These are phyloP conservation scores for Eimeria sp. DNA, from an alignment of 169 alveolate genomes.

Conservation along the genomic window DNA sequence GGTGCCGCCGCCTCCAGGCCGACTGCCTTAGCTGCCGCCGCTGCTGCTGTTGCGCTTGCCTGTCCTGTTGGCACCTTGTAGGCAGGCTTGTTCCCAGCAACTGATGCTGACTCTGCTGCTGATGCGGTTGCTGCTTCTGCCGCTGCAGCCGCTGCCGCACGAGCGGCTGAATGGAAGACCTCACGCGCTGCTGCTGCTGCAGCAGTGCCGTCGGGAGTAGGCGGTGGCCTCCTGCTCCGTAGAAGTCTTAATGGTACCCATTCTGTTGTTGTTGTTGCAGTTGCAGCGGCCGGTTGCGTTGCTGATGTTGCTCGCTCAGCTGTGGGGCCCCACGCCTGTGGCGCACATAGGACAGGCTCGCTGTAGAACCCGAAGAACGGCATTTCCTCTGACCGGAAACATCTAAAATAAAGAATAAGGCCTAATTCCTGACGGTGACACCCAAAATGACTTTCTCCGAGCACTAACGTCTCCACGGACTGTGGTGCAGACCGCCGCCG, in stretches of 20 bases:
- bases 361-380: constrained; percentile 35
- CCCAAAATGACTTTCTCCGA: background rate
- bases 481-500: background rate
- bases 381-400: background rate
- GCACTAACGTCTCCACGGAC: background rate
- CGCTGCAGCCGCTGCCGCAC: constrained; percentile 41
- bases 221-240: constrained; percentile 35
- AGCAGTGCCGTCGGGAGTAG: background rate
- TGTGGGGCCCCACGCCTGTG: background rate
- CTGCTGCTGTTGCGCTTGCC: background rate
- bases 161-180: background rate
- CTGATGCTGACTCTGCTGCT: background rate
- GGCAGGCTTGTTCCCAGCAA: background rate
- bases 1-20: constrained; percentile 32
- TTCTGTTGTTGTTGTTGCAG: background rate
- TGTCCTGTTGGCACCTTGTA: background rate
- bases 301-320: background rate
- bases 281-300: background rate
- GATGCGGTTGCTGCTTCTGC: constrained; percentile 26
- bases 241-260: background rate
- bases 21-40: constrained; percentile 12
- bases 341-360: constrained; percentile 6
- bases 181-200: constrained; percentile 22
- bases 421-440: background rate
- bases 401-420: background rate